Percentiles rank a stretch among this genome's conserved stretches.
These are phyloP conservation scores for Recurvomyces mirabilis DNA, from an alignment of 495 filamentous ascomycete genomes.

Conservation along the genomic window DNA sequence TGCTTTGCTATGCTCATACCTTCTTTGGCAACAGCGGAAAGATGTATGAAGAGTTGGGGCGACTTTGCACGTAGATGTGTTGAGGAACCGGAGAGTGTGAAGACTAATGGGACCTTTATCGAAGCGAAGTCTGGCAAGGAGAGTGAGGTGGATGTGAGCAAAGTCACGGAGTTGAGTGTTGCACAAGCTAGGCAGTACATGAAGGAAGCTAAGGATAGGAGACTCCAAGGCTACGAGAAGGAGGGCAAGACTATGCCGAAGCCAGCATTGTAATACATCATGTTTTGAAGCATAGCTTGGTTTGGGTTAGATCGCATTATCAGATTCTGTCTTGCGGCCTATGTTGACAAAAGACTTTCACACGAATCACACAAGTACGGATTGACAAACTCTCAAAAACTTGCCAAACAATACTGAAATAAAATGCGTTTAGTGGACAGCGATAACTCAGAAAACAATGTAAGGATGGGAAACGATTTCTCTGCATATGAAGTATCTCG, in stretches of 20 bases:
- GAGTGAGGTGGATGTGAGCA: constrained; percentile 39
- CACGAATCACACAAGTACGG: too few relatives aligned
- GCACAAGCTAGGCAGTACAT: constrained; percentile 45
- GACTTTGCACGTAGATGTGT: constrained; percentile 44
- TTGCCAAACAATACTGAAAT: too few relatives aligned
- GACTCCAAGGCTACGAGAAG: constrained; percentile 31
- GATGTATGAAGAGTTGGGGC: constrained; percentile 46
- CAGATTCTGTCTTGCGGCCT: too few relatives aligned
- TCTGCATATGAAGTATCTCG: too few relatives aligned
- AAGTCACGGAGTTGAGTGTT: constrained; percentile 39
- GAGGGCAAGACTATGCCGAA: constrained; percentile 27
- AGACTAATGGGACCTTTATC: constrained; percentile 42
- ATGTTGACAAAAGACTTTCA: too few relatives aligned
- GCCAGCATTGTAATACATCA: constrained; percentile 19
- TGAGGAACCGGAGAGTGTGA: constrained; percentile 29
- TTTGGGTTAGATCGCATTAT: too few relatives aligned
- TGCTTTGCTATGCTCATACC: constrained; percentile 59
- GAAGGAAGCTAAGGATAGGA: constrained; percentile 35
- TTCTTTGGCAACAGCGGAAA: constrained; percentile 35
- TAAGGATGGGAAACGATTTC: too few relatives aligned
- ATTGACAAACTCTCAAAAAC: too few relatives aligned
- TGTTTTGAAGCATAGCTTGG: too few relatives aligned
- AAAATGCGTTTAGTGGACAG: too few relatives aligned
- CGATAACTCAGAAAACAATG: too few relatives aligned
- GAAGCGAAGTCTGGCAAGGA: constrained; percentile 46